These are phyloP conservation scores for Pseudogymnoascus sp. DNA, from an alignment of 2,329 filamentous ascomycete species.

Conservation along the genomic window DNA sequence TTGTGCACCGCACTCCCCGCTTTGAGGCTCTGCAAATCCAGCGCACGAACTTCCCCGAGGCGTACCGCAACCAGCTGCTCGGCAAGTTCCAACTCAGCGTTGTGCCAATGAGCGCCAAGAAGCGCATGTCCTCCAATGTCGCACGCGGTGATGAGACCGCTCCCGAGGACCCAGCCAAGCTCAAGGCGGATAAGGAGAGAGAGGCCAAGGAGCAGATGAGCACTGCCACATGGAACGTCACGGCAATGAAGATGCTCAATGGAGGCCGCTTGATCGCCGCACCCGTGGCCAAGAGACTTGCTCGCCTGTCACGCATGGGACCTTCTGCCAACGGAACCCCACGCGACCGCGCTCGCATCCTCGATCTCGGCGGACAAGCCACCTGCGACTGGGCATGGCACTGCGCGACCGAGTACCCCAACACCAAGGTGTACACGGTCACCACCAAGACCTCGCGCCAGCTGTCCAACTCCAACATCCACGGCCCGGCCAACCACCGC, in stretches of 20 bases:
- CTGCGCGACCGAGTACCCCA: slow-evolving; percentile 76
- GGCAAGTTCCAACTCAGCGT: slow-evolving; percentile 77
- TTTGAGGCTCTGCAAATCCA: slow-evolving; percentile 84
- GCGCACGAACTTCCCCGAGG: slow-evolving; percentile 63
- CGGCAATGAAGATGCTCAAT: slow-evolving; percentile 53
- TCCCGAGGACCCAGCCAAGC: slow-evolving; percentile 54
- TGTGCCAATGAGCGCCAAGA: slow-evolving; percentile 61
- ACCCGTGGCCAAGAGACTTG: slow-evolving; percentile 56
- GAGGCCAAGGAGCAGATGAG: slow-evolving; percentile 70
- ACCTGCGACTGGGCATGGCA: slow-evolving; percentile 96
- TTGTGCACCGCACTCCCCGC: slow-evolving; percentile 75
- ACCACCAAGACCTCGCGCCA: slow-evolving; percentile 66
- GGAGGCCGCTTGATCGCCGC: slow-evolving; percentile 58
- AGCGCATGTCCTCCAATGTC: slow-evolving; percentile 64
- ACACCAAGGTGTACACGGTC: slow-evolving; percentile 81
- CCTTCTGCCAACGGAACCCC: slow-evolving; percentile 37
- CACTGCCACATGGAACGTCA: slow-evolving; percentile 54
- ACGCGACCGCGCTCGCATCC: slow-evolving; percentile 56
- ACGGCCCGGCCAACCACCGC: slow-evolving; percentile 80
- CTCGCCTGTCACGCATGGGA: slow-evolving; percentile 45
- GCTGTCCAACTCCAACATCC: slow-evolving; percentile 65
- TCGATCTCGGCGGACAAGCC: slow-evolving; percentile 80
- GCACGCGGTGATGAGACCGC: slow-evolving; percentile 63
- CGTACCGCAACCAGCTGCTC: slow-evolving; percentile 73
- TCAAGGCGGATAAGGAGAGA: slow-evolving; percentile 67